phyloP scores from a whole-genome alignment of 495 filamentous ascomycete species.

The Penicillium macrosclerotiorum region DNA sequence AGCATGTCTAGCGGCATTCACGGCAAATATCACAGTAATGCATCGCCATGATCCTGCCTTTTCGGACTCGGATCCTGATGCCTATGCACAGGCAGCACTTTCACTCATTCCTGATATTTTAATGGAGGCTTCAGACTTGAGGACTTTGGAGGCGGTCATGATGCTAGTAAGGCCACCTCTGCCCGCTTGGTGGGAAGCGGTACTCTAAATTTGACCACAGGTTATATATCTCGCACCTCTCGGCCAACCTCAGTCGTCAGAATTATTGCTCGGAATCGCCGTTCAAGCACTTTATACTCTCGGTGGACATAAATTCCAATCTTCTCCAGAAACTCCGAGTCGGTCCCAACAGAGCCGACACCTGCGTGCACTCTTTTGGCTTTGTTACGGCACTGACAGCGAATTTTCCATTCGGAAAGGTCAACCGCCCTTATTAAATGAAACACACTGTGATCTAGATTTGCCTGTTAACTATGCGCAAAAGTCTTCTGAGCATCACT shows the following conservation, averaged over 20 bases:
- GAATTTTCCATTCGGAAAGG: constrained; percentile 28
- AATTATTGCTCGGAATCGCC: constrained; percentile 21
- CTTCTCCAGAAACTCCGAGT: neutral
- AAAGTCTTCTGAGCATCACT: constrained; percentile 20
- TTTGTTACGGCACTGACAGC: constrained; percentile 34
- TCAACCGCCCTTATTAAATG: constrained; percentile 28
- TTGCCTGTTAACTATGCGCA: constrained; percentile 23
- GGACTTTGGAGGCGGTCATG: constrained; percentile 24
- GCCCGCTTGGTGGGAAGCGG: neutral
- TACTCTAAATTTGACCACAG: constrained; percentile 14
- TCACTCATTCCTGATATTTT: constrained; percentile 19
- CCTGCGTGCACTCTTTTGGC: constrained; percentile 35
- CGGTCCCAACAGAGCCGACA: constrained; percentile 17
- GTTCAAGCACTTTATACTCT: constrained; percentile 21
- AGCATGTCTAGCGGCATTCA: constrained; percentile 26
- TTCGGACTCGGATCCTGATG: constrained; percentile 18
- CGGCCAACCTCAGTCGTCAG: constrained; percentile 21
- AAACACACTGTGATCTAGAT: constrained; percentile 31
- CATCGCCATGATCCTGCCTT: constrained; percentile 26
- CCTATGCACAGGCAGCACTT: constrained; percentile 23
- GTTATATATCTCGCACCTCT: constrained; percentile 20
- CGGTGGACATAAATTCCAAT: constrained; percentile 15
- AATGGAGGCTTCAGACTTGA: constrained; percentile 19
- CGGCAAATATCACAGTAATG: constrained; percentile 23
- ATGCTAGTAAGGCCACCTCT: constrained; percentile 29